Percentiles rank a stretch among this genome's conserved stretches.
phyloP scores from a whole-genome alignment of 2,329 filamentous ascomycete species.

The Talaromyces sp. region DNA sequence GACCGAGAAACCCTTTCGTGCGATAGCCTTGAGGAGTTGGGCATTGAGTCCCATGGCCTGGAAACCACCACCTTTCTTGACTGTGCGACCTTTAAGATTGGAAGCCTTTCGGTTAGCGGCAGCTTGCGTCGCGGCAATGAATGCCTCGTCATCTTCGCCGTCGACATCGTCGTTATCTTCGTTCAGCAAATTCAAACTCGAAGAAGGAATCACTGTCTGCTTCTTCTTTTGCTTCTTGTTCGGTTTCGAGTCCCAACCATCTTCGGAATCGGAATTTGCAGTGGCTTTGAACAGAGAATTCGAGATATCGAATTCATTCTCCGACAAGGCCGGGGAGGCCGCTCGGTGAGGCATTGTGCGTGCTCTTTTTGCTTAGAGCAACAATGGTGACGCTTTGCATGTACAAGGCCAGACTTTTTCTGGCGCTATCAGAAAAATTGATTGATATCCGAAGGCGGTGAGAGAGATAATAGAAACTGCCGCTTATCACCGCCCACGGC shows the following conservation, averaged over 20 bases:
- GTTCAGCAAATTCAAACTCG: constrained; percentile 57
- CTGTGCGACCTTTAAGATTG: constrained; percentile 77
- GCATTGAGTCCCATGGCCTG: constrained; percentile 89
- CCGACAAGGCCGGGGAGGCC: constrained; percentile 78
- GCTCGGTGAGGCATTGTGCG: constrained; percentile 67
- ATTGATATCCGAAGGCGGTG: constrained; percentile 33
- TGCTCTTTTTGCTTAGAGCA: neutral
- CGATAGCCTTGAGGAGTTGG: constrained; percentile 83
- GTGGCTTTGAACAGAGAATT: constrained; percentile 68
- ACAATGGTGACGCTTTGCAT: neutral
- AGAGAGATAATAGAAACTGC: constrained; percentile 21
- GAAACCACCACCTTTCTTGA: constrained; percentile 95
- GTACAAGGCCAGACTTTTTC: constrained; percentile 14
- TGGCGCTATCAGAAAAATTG: constrained; percentile 24
- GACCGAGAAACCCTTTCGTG: constrained; percentile 89
- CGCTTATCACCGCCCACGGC: constrained; percentile 21
- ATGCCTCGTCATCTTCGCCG: constrained; percentile 69
- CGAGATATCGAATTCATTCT: constrained; percentile 89
- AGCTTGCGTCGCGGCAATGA: constrained; percentile 84
- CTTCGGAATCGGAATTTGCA: constrained; percentile 40
- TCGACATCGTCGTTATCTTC: constrained; percentile 42
- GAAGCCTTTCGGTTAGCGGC: constrained; percentile 82
- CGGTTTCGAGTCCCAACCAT: constrained; percentile 49
- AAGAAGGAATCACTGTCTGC: constrained; percentile 33
- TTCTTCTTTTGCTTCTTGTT: constrained; percentile 47